These are phyloP conservation scores for Cochliopodium minus DNA, from an alignment of 208 protist species.

Conservation along the genomic window DNA sequence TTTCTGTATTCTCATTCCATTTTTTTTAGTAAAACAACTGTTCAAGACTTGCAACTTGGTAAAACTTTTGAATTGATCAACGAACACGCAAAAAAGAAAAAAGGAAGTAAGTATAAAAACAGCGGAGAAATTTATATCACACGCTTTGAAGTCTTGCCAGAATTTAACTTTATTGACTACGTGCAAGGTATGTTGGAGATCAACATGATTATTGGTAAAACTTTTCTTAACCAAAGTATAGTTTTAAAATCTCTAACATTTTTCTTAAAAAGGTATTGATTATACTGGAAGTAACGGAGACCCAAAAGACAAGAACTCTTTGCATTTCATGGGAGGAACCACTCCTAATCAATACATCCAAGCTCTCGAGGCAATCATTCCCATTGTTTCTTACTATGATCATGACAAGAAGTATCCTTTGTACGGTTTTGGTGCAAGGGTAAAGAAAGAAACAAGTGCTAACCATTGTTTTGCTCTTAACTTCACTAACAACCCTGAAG, in stretches of 20 bases:
- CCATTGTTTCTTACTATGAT: constrained; percentile 13
- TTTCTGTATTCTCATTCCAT: too few species aligned
- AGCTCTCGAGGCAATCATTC: background rate
- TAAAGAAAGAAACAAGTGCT: background rate
- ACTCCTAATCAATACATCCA: constrained; percentile 8
- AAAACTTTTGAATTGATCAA: background rate
- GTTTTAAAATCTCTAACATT: too few species aligned
- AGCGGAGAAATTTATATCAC: constrained; percentile 3
- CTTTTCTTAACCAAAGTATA: too few species aligned
- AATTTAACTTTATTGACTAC: constrained; percentile 21
- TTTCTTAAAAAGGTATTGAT: too few species aligned
- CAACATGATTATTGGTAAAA: background rate
- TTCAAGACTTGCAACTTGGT: background rate
- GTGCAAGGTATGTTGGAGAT: constrained; percentile 8
- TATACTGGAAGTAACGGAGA: constrained; percentile 16
- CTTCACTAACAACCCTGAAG: background rate
- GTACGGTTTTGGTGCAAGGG: constrained; percentile 12
- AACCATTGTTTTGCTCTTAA: constrained; percentile 14
- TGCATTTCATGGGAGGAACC: constrained; percentile 11
- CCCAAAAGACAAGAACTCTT: constrained; percentile 11
- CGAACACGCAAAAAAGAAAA: background rate
- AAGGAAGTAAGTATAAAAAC: constrained; percentile 8
- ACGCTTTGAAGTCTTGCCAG: background rate
- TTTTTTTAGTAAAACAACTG: background rate
- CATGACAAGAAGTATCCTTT: background rate